These are phyloP conservation scores for Artemisia annua DNA, from an alignment of 129 eudicot species.

Conservation along the genomic window DNA sequence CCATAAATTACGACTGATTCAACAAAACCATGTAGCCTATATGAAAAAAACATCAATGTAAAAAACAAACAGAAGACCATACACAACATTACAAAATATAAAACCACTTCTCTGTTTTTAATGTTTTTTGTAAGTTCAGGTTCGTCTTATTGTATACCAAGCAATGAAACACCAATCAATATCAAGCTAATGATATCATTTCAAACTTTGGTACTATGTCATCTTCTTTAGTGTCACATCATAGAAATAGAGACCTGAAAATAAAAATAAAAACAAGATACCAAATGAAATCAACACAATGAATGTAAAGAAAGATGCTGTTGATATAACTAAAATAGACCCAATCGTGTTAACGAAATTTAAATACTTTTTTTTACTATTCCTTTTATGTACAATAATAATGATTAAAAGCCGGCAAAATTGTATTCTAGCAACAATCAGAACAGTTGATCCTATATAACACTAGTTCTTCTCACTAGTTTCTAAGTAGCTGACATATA, in stretches of 20 bases:
- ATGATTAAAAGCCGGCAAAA: conserved; percentile 20
- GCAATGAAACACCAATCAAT: conserved; percentile 3
- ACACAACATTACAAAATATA: neutral
- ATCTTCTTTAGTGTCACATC: conserved; percentile 3
- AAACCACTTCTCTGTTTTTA: neutral
- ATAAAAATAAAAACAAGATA: neutral
- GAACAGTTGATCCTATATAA: neutral
- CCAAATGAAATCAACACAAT: neutral
- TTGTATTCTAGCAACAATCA: neutral
- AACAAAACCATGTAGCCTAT: neutral
- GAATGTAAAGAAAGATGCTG: conserved; percentile 17
- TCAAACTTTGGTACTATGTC: neutral
- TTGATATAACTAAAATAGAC: neutral
- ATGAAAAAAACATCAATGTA: neutral
- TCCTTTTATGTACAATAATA: neutral
- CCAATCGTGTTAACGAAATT: neutral
- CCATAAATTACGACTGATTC: neutral
- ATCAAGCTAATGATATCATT: neutral
- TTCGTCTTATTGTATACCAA: conserved; percentile 1
- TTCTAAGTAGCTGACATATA: neutral
- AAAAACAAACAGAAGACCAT: neutral
- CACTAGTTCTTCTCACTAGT: neutral
- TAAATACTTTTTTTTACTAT: neutral
- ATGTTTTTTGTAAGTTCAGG: conserved; percentile 11
- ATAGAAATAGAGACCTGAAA: neutral